Conservation (phyloP, 495 filamentous ascomycete species). For the Neurospora intermedia region DNA sequence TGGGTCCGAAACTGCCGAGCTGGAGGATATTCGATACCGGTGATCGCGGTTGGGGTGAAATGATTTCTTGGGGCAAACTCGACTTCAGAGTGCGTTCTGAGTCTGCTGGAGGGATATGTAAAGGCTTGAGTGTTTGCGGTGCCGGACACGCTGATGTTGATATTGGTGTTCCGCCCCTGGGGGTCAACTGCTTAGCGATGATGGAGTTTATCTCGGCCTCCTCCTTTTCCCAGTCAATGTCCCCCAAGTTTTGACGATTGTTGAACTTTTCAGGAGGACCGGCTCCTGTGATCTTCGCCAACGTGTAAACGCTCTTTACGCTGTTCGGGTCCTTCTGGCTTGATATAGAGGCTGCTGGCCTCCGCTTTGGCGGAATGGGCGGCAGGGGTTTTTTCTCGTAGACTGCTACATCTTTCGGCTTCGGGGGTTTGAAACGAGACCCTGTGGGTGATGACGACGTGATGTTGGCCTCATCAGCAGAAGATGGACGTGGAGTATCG, state of each 20-base stretch:
- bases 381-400: conserved; percentile 18
- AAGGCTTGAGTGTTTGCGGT: neutral
- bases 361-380: conserved; percentile 9
- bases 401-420: conserved; percentile 7
- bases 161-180: neutral
- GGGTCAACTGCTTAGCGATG: neutral
- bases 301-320: conserved; percentile 4
- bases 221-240: conserved; percentile 4
- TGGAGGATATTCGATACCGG: conserved; percentile 7
- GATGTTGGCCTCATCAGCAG: neutral
- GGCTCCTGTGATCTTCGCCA: conserved; percentile 2
- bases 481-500: neutral
- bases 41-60: conserved; percentile 4
- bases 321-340: conserved; percentile 15
- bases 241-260: neutral
- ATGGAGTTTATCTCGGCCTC: conserved; percentile 8
- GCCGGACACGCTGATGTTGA: neutral
- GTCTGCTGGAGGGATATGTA: neutral
- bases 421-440: conserved; percentile 2
- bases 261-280: neutral
- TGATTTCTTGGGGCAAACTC: neutral
- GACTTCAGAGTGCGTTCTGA: neutral
- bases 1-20: neutral
- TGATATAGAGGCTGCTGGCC: conserved; percentile 10
- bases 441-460: neutral